Percentiles rank a stretch among this genome's conserved stretches.
phyloP scores from a whole-genome alignment of 2,329 filamentous ascomycete genomes.

The Stachybotrys elegans region DNA sequence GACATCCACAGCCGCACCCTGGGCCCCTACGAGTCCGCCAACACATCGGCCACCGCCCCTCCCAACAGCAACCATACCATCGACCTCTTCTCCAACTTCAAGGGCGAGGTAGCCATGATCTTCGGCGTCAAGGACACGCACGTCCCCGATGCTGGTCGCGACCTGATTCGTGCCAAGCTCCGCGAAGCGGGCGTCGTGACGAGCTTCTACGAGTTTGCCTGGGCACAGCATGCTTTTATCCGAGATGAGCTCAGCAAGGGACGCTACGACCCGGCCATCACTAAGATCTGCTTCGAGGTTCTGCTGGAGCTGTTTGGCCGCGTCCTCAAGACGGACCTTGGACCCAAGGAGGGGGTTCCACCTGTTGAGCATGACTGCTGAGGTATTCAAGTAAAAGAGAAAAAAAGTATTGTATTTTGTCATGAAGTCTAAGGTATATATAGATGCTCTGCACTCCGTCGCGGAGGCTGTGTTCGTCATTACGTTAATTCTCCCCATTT shows the following conservation, averaged over 20 bases:
- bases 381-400: no score
- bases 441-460: no score
- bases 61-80: slow-evolving; percentile 44
- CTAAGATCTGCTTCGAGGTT: slow-evolving; percentile 87
- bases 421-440: no score
- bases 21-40: slow-evolving; percentile 51
- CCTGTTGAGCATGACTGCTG: slow-evolving; percentile 71
- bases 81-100: slow-evolving; percentile 58
- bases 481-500: no score
- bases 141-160: slow-evolving; percentile 75
- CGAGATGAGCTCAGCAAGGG: slow-evolving; percentile 89
- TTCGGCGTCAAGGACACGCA: slow-evolving; percentile 90
- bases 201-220: slow-evolving; percentile 85
- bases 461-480: no score
- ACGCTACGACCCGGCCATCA: slow-evolving; percentile 83
- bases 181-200: slow-evolving; percentile 70
- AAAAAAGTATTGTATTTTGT: no score
- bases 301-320: slow-evolving; percentile 80
- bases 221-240: slow-evolving; percentile 93
- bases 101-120: slow-evolving; percentile 83
- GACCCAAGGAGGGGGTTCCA: slow-evolving; percentile 56
- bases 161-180: slow-evolving; percentile 77
- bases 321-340: slow-evolving; percentile 73
- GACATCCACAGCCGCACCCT: slow-evolving; percentile 80
- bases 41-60: slow-evolving; percentile 34